phyloP scores from a whole-genome alignment of 805 yeast genomes.

The Clavispora vitiphila region DNA sequence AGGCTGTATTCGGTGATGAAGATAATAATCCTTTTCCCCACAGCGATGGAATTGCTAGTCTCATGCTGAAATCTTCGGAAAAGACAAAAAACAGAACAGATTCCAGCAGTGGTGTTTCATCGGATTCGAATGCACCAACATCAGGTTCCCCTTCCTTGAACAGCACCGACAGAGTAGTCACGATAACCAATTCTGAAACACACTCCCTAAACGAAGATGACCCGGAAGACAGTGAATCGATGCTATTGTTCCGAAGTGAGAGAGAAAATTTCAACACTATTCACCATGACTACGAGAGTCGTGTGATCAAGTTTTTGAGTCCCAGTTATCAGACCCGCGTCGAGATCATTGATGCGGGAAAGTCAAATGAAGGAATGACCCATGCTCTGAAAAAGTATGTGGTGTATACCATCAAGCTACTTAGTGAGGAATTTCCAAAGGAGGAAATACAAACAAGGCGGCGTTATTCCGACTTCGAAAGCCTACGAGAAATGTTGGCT shows the following conservation, averaged over 20 bases:
- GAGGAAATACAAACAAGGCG: slow-evolving; percentile 61
- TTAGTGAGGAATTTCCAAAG: slow-evolving; percentile 33
- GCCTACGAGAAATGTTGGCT: slow-evolving; percentile 64
- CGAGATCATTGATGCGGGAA: slow-evolving; percentile 75
- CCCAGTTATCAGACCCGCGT: slow-evolving; percentile 25
- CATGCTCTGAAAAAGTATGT: slow-evolving; percentile 61
- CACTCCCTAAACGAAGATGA: slow-evolving; percentile 4
- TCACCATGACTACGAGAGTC: slow-evolving; percentile 29
- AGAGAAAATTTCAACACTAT: slow-evolving; percentile 20
- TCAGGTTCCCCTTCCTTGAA: not conserved
- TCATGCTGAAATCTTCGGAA: slow-evolving; percentile 10
- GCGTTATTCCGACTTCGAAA: slow-evolving; percentile 89
- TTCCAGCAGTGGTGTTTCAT: no score
- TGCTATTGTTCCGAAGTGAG: slow-evolving; percentile 23
- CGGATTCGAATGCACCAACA: not conserved
- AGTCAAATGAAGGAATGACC: slow-evolving; percentile 70
- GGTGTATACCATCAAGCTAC: slow-evolving; percentile 70
- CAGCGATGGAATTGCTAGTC: slow-evolving; percentile 23
- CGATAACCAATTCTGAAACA: not conserved
- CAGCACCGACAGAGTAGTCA: not conserved
- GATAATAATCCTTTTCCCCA: slow-evolving; percentile 37
- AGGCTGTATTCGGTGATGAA: slow-evolving; percentile 18
- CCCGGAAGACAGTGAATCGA: slow-evolving; percentile 24
- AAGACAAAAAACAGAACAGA: not conserved
- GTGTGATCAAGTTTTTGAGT: slow-evolving; percentile 32